phyloP scores from a whole-genome alignment of 345 rosid species.

The Populus davidiana region DNA sequence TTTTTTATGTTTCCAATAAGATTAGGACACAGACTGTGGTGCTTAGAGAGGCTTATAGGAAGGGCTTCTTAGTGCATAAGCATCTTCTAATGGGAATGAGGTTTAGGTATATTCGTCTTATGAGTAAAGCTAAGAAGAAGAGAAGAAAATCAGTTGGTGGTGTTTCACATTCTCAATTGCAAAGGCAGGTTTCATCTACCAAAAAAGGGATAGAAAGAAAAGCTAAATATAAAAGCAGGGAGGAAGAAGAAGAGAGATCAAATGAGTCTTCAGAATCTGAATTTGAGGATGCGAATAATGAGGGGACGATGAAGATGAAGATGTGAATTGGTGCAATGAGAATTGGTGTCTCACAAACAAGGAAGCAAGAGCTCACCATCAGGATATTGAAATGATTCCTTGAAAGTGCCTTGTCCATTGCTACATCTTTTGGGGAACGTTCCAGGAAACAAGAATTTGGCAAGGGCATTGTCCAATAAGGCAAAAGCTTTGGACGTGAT shows the following conservation, averaged over 20 bases:
- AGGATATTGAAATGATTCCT: not conserved
- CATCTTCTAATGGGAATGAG: slow-evolving; percentile 86
- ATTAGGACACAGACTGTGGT: slow-evolving; percentile 77
- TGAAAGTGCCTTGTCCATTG: not conserved
- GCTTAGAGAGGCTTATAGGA: slow-evolving; percentile 69
- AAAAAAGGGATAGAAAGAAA: not conserved
- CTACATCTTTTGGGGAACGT: not conserved
- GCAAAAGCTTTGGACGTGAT: not conserved
- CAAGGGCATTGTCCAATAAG: not conserved
- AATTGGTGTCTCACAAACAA: not conserved
- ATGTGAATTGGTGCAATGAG: not conserved
- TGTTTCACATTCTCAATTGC: not conserved
- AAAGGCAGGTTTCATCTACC: not conserved
- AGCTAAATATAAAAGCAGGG: not conserved
- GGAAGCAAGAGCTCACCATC: not conserved
- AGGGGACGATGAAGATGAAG: not conserved
- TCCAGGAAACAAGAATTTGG: not conserved
- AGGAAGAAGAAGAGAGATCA: slow-evolving; percentile 5
- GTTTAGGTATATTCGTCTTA: slow-evolving; percentile 64
- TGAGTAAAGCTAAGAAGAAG: slow-evolving; percentile 37
- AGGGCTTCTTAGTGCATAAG: slow-evolving; percentile 57
- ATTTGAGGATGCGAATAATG: not conserved
- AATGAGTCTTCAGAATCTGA: slow-evolving; percentile 8
- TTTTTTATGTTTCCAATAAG: slow-evolving; percentile 78
- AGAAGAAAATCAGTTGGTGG: slow-evolving; percentile 1